A percentile compares a stretch with the other conserved stretches of the same genome.
phyloP scores from a whole-genome alignment of 108 stramenopile species.

The Epithemia pelagica region DNA sequence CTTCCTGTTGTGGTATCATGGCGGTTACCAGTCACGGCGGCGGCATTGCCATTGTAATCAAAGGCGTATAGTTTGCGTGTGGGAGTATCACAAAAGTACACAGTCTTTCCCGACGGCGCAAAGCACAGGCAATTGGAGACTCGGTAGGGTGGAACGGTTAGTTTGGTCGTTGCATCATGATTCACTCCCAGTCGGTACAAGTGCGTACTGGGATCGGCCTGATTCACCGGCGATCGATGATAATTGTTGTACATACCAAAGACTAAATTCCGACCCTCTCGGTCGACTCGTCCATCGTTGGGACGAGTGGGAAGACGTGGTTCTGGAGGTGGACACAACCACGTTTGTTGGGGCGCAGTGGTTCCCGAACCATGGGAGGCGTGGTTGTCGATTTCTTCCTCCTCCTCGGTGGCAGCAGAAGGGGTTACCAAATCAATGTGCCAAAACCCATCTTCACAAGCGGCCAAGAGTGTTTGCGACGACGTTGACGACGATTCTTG shows the following conservation, averaged over 20 bases:
- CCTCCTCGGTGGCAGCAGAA: neutral
- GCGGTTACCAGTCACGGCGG: no score
- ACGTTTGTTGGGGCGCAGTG: constrained; percentile 8
- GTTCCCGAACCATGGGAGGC: constrained; percentile 35
- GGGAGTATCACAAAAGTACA: constrained; percentile 56
- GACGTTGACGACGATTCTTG: constrained; percentile 8
- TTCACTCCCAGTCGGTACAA: neutral
- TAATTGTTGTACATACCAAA: constrained; percentile 75
- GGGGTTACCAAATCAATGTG: neutral
- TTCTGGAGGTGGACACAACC: constrained; percentile 47
- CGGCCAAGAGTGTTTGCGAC: constrained; percentile 15
- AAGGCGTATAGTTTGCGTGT: constrained; percentile 59
- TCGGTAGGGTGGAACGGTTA: constrained; percentile 19
- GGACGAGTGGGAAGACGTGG: constrained; percentile 42
- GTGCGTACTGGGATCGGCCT: constrained; percentile 29
- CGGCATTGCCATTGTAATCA: constrained; percentile 42
- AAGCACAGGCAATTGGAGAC: constrained; percentile 71
- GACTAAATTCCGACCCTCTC: constrained; percentile 44
- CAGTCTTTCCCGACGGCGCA: constrained; percentile 17
- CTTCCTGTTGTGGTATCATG: no score
- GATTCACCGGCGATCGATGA: constrained; percentile 49
- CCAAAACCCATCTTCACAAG: constrained; percentile 25
- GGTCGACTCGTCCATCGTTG: constrained; percentile 70
- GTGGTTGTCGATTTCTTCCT: neutral
- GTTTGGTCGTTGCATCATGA: neutral